phyloP scores from a whole-genome alignment of 169 alveolate species.

The Hepatocystis sp. region DNA sequence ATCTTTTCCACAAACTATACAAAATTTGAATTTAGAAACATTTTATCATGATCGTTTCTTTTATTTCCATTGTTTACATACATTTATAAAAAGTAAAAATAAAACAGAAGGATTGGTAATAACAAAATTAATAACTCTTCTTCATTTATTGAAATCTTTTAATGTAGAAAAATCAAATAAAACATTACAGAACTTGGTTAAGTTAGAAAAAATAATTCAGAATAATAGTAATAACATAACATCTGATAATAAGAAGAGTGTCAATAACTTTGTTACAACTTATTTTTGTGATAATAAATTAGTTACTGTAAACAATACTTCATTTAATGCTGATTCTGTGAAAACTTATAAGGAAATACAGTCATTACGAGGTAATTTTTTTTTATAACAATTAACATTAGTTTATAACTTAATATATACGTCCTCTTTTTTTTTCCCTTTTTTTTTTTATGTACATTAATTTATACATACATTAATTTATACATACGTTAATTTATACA shows the following conservation, averaged over 20 bases:
- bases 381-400: too few species aligned
- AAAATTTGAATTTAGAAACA: constrained; percentile 42
- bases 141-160: constrained; percentile 33
- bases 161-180: constrained; percentile 13
- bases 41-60: constrained; percentile 59
- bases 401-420: too few species aligned
- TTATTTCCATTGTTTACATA: constrained; percentile 46
- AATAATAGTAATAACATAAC: constrained; percentile 19
- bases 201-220: constrained; percentile 14
- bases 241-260: constrained; percentile 4
- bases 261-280: constrained; percentile 5
- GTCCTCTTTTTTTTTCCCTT: too few species aligned
- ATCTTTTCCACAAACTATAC: constrained; percentile 54
- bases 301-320: constrained; percentile 37
- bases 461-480: too few species aligned
- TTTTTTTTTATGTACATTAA: too few species aligned
- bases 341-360: constrained; percentile 29
- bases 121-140: constrained; percentile 19
- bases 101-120: constrained; percentile 51
- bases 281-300: constrained; percentile 25
- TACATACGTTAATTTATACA: too few species aligned
- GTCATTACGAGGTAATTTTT: constrained; percentile 7
- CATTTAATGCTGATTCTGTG: constrained; percentile 14
- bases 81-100: constrained; percentile 55
- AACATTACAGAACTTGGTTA: constrained; percentile 16